These are phyloP conservation scores for Cokeromyces recurvatus DNA, from an alignment of 371 early-diverging fungal species.

Conservation along the genomic window DNA sequence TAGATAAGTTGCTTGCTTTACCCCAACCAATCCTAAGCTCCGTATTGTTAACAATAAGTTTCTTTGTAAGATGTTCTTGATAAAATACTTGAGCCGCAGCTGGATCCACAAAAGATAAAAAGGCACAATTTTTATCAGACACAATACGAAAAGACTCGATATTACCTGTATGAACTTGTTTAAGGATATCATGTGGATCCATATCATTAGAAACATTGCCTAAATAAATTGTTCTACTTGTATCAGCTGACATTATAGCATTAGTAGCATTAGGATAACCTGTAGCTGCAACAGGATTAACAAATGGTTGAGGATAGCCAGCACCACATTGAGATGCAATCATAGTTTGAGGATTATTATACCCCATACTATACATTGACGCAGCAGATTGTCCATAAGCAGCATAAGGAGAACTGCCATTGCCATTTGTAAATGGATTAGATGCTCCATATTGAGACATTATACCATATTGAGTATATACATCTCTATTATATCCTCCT, in stretches of 20 bases:
- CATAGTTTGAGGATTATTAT: background rate
- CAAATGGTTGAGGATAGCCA: background rate
- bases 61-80: slow-evolving; percentile 36
- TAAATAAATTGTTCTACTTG: slow-evolving; percentile 68
- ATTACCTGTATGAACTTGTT: slow-evolving; percentile 65
- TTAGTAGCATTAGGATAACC: slow-evolving; percentile 1
- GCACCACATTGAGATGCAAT: background rate
- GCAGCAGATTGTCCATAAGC: background rate
- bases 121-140: slow-evolving; percentile 72
- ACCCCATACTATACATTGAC: slow-evolving; percentile 14
- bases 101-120: slow-evolving; percentile 71
- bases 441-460: slow-evolving; percentile 16
- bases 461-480: slow-evolving; percentile 23
- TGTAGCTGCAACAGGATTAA: slow-evolving; percentile 1
- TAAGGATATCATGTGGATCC: slow-evolving; percentile 62
- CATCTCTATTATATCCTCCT: too few relatives aligned
- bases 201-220: slow-evolving; percentile 62
- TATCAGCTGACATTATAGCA: slow-evolving; percentile 16
- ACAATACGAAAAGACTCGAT: slow-evolving; percentile 64
- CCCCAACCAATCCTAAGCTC: slow-evolving; percentile 79
- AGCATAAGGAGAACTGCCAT: background rate
- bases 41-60: slow-evolving; percentile 30
- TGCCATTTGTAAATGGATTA: slow-evolving; percentile 4
- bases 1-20: slow-evolving; percentile 55
- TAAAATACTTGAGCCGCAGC: slow-evolving; percentile 54